Base-by-base conservation (phyloP, 148 eudicot genomes). In the Nepenthes gracilis region DNA sequence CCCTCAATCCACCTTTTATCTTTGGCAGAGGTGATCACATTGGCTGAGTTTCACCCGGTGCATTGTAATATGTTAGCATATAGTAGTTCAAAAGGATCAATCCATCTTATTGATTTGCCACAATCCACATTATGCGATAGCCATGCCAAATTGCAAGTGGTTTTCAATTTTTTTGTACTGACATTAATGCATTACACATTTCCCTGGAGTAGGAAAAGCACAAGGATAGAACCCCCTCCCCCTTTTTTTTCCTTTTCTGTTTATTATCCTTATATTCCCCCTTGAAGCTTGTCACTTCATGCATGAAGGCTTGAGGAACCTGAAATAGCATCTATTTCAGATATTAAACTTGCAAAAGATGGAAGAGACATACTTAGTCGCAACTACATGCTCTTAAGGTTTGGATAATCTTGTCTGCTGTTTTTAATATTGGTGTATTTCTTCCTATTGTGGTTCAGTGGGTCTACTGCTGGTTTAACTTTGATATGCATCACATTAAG, bases 21-120 rank as follows among this genome's bases (percentile, higher is more conserved):
- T 33, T 65, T 51, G 69, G 79, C 87, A 87, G 95, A 87, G 83
- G 95, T 87, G 55, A 84, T 87, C 77, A 87, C 95, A 49, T 80
- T 87, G 38, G 95, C 95, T 47, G 95, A 84, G 60, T 87, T 87
- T 65, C 95, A 87, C 71, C 95, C 95, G 59, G 74, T 73, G 49
- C 95, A 84, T 51, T 87, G 95, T 73, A 76, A 80, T 74, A 87
- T 55, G 62, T 69, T 87, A 72, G 95, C 95, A 35, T 87, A 87
- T 64, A 87, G 95, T 61, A 87, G 95, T 62, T 87, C 95, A 65
- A 87, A 84, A 70, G 95, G 95, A 34, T 87, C 90, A 23, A 78
- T 87, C 54, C 87, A 90, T 55, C 90, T 87, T 57, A 76, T 87
- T 78, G 95, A 87, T 77, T 75, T 87, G 71, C 87, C 90, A 55